A percentile compares a stretch with the other conserved stretches of the same genome.
Evolutionary conservation across 441 rosid genomes (phyloP).

Genomic region (Oxalis stricta): DNA sequence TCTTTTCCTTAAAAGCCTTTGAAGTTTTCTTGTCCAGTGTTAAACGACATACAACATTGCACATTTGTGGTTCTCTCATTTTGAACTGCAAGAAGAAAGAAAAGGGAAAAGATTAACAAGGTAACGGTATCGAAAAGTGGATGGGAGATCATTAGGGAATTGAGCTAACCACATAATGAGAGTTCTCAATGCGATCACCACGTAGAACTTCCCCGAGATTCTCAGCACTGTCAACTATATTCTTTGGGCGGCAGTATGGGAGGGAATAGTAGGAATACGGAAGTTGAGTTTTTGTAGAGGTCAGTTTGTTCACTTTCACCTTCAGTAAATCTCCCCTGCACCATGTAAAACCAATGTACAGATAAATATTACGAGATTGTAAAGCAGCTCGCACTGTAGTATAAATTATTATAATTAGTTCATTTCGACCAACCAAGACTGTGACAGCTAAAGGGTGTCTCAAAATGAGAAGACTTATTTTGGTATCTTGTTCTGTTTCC

Average conservation of each 20-base stretch:
- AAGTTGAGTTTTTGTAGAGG: constrained; percentile 90
- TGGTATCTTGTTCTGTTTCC: too few species aligned
- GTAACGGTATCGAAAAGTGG: neutral
- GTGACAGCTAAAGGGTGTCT: too few species aligned
- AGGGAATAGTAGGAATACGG: constrained; percentile 80
- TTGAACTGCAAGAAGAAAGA: constrained; percentile 43
- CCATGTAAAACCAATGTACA: too few species aligned
- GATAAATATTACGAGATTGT: too few species aligned
- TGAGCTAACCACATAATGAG: constrained; percentile 65
- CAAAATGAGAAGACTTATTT: too few species aligned
- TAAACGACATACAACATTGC: constrained; percentile 50
- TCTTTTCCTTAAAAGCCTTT: constrained; percentile 68
- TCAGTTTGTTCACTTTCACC: constrained; percentile 89
- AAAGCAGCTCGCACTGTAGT: too few species aligned
- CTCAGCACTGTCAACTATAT: constrained; percentile 72
- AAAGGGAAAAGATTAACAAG: constrained; percentile 9
- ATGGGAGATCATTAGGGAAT: neutral
- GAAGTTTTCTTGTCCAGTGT: constrained; percentile 46
- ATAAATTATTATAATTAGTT: too few species aligned
- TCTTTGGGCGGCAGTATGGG: constrained; percentile 49
- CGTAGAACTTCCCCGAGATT: constrained; percentile 95
- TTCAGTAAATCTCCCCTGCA: constrained; percentile 67
- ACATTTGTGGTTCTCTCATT: constrained; percentile 83
- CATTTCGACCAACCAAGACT: too few species aligned
- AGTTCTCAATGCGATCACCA: constrained; percentile 91